Evolutionary conservation across 1,139 yeast species (phyloP).

Genomic region (Yarrowia galli): DNA sequence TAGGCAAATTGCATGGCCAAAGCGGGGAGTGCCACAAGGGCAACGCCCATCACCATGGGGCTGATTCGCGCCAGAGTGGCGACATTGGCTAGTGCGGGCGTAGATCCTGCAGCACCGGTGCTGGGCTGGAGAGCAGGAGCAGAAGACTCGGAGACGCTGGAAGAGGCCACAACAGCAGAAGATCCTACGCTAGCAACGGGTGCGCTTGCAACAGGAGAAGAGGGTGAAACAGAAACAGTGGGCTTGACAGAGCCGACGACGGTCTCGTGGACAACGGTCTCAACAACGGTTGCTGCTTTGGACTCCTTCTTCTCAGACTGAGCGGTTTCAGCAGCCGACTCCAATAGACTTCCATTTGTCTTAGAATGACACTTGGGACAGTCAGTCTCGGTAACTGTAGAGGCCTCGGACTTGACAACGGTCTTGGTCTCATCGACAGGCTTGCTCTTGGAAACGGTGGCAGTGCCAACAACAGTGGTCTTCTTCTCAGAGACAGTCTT

Average conservation of each 20-base stretch:
- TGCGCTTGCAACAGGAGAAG: neutral
- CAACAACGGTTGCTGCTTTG: neutral
- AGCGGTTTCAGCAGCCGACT: constrained; percentile 4
- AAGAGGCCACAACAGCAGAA: neutral
- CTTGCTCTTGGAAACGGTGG: constrained; percentile 1
- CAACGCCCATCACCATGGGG: constrained; percentile 33
- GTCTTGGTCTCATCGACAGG: constrained; percentile 2
- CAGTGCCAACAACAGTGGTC: neutral
- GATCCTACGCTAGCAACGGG: constrained; percentile 11
- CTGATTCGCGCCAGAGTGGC: constrained; percentile 37
- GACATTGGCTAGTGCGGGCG: constrained; percentile 23
- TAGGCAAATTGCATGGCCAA: constrained; percentile 6
- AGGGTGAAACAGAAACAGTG: neutral
- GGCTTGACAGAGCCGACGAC: constrained; percentile 5
- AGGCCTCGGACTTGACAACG: constrained; percentile 5
- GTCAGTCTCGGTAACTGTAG: constrained; percentile 22
- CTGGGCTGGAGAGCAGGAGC: constrained; percentile 13
- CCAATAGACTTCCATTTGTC: constrained; percentile 32
- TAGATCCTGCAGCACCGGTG: constrained; percentile 5
- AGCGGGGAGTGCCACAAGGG: constrained; percentile 24
- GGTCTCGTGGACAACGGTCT: neutral
- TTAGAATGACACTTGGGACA: constrained; percentile 27
- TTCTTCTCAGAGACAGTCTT: neutral
- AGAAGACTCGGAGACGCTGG: neutral
- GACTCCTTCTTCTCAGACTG: neutral